These are phyloP conservation scores for Yarrowia sp. DNA, from an alignment of 805 yeast species.

Conservation along the genomic window DNA sequence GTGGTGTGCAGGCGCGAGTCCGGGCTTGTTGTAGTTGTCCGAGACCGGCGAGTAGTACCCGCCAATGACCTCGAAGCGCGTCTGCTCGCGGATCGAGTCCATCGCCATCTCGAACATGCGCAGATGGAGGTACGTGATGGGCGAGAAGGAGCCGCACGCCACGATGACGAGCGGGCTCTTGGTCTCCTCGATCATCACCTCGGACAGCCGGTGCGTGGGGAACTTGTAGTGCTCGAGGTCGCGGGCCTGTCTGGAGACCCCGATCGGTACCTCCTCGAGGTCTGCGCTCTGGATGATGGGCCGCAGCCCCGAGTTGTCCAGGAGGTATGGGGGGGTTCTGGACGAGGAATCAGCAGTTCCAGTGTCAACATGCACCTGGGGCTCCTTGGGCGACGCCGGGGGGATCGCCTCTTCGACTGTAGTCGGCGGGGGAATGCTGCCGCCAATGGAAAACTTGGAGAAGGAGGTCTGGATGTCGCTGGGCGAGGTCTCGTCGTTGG, in stretches of 20 bases:
- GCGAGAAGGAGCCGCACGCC: constrained; percentile 97
- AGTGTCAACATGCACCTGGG: background rate
- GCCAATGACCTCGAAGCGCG: constrained; percentile 92
- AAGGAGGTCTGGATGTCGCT: background rate
- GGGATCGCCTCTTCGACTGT: constrained; percentile 1
- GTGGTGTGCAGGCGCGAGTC: constrained; percentile 83
- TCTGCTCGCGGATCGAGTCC: constrained; percentile 86
- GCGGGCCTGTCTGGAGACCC: constrained; percentile 84
- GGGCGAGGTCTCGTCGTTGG: constrained; percentile 5
- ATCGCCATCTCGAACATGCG: constrained; percentile 99
- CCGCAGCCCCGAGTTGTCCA: constrained; percentile 8
- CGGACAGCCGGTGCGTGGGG: constrained; percentile 83
- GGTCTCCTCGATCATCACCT: constrained; percentile 63
- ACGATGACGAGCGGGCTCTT: constrained; percentile 90
- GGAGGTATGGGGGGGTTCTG: constrained; percentile 16
- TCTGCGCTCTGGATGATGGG: constrained; percentile 71
- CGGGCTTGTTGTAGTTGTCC: constrained; percentile 89
- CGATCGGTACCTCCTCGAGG: constrained; percentile 95
- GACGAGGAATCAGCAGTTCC: constrained; percentile 15
- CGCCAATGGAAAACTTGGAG: background rate
- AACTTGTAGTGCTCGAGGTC: constrained; percentile 65
- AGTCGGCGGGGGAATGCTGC: background rate
- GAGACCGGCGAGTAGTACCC: constrained; percentile 92
- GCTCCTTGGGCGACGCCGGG: constrained; percentile 3
- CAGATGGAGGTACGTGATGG: constrained; percentile 89